These are phyloP conservation scores for Cyclotella sp. DNA, from an alignment of 108 stramenopile species.

Conservation along the genomic window DNA sequence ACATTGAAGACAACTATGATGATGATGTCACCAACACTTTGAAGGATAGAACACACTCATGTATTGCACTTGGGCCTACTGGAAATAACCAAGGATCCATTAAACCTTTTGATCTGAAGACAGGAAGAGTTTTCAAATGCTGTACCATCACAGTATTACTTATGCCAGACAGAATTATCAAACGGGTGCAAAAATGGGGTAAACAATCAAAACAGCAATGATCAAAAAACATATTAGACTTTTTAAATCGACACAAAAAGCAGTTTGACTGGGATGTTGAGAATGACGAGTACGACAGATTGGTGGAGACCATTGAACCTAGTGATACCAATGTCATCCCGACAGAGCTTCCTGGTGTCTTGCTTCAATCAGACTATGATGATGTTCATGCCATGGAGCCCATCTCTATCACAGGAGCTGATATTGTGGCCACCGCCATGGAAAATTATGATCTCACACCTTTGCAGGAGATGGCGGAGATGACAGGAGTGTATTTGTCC, in stretches of 20 bases:
- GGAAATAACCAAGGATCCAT: too few relatives aligned
- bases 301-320: too few relatives aligned
- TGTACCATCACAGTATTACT: too few relatives aligned
- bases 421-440: neutral
- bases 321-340: too few relatives aligned
- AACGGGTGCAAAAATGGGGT: too few relatives aligned
- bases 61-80: neutral
- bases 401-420: too few relatives aligned
- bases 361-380: neutral
- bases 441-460: neutral
- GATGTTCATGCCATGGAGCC: neutral
- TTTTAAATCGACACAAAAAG: slow-evolving; percentile 21
- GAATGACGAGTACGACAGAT: neutral
- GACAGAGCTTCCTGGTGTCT: too few relatives aligned
- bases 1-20: too few relatives aligned
- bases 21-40: slow-evolving; percentile 11
- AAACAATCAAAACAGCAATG: neutral
- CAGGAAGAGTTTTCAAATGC: too few relatives aligned
- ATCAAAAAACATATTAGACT: neutral
- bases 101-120: too few relatives aligned
- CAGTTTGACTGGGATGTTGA: neutral
- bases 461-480: neutral
- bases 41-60: neutral
- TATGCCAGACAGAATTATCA: too few relatives aligned
- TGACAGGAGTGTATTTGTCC: neutral